phyloP scores from a whole-genome alignment of 2,329 filamentous ascomycete species.

The Elsinoe arachidis region DNA sequence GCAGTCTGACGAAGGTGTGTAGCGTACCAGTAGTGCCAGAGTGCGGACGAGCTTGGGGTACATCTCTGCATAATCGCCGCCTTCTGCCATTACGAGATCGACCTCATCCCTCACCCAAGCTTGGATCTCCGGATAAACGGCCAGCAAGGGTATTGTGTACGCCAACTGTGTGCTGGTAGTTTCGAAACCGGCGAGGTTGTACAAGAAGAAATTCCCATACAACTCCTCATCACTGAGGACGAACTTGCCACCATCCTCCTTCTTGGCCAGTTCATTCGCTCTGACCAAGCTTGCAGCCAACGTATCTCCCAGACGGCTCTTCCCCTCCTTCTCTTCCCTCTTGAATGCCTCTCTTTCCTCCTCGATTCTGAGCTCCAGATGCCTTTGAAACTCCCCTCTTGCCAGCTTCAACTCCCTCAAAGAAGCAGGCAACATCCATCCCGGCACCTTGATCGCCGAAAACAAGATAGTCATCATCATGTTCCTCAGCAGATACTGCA shows the following conservation, averaged over 20 bases:
- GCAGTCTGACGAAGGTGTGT: constrained; percentile 33
- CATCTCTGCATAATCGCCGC: constrained; percentile 30
- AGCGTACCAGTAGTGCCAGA: constrained; percentile 43
- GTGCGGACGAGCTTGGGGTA: constrained; percentile 36
- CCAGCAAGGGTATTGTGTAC: constrained; percentile 38
- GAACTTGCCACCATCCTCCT: background rate
- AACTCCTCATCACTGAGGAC: constrained; percentile 32
- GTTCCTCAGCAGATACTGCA: background rate
- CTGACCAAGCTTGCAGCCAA: background rate
- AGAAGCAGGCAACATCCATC: background rate
- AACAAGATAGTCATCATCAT: background rate
- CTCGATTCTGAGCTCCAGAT: background rate
- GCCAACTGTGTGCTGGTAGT: constrained; percentile 43
- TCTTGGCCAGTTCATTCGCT: background rate
- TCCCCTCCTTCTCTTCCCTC: background rate
- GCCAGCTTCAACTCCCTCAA: background rate
- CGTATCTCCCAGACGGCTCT: background rate
- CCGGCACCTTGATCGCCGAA: background rate
- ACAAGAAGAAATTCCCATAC: constrained; percentile 39
- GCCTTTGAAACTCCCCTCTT: background rate
- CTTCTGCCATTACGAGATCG: constrained; percentile 26
- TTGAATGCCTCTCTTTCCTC: background rate
- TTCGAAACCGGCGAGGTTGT: constrained; percentile 41
- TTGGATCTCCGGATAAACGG: constrained; percentile 41
- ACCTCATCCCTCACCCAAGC: constrained; percentile 46